A percentile compares a stretch with the other conserved stretches of the same genome.
Conservation (phyloP, 2,329 filamentous ascomycete genomes). For the Calycina marina region DNA sequence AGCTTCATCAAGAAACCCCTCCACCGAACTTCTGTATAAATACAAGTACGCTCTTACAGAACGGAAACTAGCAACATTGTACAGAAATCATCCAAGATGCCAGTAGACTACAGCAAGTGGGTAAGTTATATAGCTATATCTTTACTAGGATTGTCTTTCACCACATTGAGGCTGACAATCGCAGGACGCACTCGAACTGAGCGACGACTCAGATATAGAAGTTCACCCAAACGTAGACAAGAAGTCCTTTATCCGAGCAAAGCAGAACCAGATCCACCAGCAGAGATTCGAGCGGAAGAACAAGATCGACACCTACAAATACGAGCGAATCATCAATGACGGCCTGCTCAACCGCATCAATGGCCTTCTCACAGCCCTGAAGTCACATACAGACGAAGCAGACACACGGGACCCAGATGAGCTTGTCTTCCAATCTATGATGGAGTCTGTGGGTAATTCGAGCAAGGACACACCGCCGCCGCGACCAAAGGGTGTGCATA, state of each 20-base stretch:
- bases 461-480: constrained; percentile 62
- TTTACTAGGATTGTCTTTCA: constrained; percentile 18
- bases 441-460: constrained; percentile 61
- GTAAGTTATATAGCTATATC: constrained; percentile 18
- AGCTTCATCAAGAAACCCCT: too few relatives aligned
- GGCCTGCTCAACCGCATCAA: constrained; percentile 76
- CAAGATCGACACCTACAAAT: constrained; percentile 83
- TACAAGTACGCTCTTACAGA: too few relatives aligned
- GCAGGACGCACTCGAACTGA: constrained; percentile 83
- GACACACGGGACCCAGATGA: constrained; percentile 56
- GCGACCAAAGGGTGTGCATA: constrained; percentile 66
- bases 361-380: constrained; percentile 57
- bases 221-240: constrained; percentile 99
- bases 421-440: constrained; percentile 76
- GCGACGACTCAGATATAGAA: constrained; percentile 95
- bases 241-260: constrained; percentile 92
- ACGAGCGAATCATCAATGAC: constrained; percentile 87
- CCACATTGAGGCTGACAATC: constrained; percentile 20
- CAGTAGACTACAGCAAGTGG: constrained; percentile 51
- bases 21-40: too few relatives aligned
- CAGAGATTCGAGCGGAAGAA: constrained; percentile 73
- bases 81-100: constrained; percentile 26
- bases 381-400: constrained; percentile 55
- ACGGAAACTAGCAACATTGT: too few relatives aligned
- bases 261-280: constrained; percentile 93